Evolutionary conservation across 1,139 yeast genomes (phyloP), one percentile per base, ranked within the genome.

Genomic region (Yamadazyma dushanensis): DNA sequence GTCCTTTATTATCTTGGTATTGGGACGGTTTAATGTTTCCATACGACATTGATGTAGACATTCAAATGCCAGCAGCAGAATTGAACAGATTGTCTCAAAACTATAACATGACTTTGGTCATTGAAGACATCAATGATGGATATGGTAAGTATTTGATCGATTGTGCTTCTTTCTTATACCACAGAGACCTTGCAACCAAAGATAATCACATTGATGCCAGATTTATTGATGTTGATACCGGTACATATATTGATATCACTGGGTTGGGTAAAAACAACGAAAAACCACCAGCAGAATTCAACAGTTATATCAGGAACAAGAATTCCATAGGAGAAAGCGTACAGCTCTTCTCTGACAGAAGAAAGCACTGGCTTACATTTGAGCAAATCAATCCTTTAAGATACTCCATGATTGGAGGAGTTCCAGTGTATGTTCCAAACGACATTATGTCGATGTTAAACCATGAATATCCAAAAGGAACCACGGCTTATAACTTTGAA

Each of bases 1-100:
- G 80, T 5, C 67, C 78, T 1, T 54, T 74, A 30, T 55, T 74
- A 32, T 56, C 70, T 6, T 63, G 69, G 68, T 59, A 60, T 37
- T 62, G 68, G 67, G 58, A 63, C 45, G 69, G 69, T 3, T 44
- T 62, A 33, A 52, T 56, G 55, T 62, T 63, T 43, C 70, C 70
- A 5, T 63, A 58, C 49, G 69, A 63, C 48, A 52, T 54, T 23
- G 69, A 63, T 41, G 56, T 58, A 33, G 70, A 63, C 45, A 59
- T 63, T 21, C 70, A 63, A 47, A 63, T 63, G 66, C 68, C 68
- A 8, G 50, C 58, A 16, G 49, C 57, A 7, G 67, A 64, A 40
- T 52, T 63, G 37, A 58, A 55, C 33, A 45, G 60, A 26, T 48
- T 63, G 30, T 49, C 64, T 4, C 53, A 50, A 25, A 44, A 59